These are phyloP conservation scores for Potentilla sterilis DNA, from an alignment of 306 rosid genomes.

Conservation along the genomic window DNA sequence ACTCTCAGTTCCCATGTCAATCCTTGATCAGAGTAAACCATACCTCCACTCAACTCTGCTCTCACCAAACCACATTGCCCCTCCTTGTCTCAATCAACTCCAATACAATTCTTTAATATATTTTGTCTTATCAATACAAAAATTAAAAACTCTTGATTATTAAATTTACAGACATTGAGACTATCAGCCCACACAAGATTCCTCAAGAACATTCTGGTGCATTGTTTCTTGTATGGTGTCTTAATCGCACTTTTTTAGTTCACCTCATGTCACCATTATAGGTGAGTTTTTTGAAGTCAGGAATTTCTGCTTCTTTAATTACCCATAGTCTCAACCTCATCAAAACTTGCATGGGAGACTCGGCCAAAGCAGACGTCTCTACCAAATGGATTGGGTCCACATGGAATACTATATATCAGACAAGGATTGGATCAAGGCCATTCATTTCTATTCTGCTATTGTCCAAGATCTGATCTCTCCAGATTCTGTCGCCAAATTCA, in stretches of 20 bases:
- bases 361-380: conserved; percentile 14
- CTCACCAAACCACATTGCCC: conserved; percentile 35
- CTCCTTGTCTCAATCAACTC: neutral
- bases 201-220: conserved; percentile 48
- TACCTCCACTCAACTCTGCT: conserved; percentile 80
- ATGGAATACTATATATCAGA: conserved; percentile 43
- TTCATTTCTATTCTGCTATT: conserved; percentile 61
- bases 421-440: conserved; percentile 63
- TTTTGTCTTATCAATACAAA: neutral
- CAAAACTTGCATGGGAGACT: conserved; percentile 37
- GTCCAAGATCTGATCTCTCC: conserved; percentile 55
- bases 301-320: conserved; percentile 72
- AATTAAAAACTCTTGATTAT: neutral
- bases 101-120: neutral
- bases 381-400: neutral
- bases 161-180: conserved; percentile 42
- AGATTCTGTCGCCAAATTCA: conserved; percentile 56
- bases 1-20: conserved; percentile 22
- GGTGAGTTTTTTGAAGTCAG: conserved; percentile 70
- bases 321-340: conserved; percentile 61
- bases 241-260: conserved; percentile 57
- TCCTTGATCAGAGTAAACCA: conserved; percentile 77
- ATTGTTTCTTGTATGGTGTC: conserved; percentile 60
- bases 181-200: conserved; percentile 46
- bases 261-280: conserved; percentile 61